phyloP scores from a whole-genome alignment of 139 green algal genomes.

The Micractinium conductrix region DNA sequence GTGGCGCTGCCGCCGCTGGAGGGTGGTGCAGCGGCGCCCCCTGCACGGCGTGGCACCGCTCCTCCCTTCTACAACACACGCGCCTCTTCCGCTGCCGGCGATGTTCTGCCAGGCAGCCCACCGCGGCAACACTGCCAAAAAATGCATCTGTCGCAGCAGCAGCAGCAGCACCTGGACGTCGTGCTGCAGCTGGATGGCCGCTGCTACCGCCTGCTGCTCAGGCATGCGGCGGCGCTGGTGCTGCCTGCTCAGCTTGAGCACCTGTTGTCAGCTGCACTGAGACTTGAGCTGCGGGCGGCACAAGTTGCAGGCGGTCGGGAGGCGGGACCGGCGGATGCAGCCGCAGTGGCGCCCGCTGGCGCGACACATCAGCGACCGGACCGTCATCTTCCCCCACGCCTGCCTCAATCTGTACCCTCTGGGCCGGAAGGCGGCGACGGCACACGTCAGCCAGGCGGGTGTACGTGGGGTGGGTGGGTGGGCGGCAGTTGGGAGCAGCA shows the following conservation, averaged over 20 bases:
- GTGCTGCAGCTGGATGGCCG: neutral
- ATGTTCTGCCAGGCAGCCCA: no score
- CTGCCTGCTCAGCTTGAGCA: neutral
- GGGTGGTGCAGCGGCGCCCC: no score
- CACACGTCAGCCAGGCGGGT: constrained; percentile 10
- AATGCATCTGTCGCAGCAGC: neutral
- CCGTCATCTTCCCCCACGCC: constrained; percentile 2
- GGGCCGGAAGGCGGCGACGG: neutral
- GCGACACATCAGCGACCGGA: neutral
- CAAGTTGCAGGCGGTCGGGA: no score
- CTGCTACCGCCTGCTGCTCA: neutral
- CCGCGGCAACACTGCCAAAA: no score
- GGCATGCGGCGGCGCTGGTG: constrained; percentile 6
- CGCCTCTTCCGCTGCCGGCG: no score
- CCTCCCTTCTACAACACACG: neutral
- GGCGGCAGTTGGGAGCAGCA: neutral
- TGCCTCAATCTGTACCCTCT: constrained; percentile 18
- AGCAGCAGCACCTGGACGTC: neutral
- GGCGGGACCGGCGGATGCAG: neutral
- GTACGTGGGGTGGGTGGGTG: neutral
- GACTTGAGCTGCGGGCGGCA: neutral
- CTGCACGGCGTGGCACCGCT: no score
- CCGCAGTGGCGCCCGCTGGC: neutral
- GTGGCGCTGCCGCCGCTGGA: no score
- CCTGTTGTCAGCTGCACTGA: neutral